A percentile compares a stretch with the other conserved stretches of the same genome.
phyloP scores from a whole-genome alignment of 2,329 filamentous ascomycete species.

The Talaromyces rugulosus region DNA sequence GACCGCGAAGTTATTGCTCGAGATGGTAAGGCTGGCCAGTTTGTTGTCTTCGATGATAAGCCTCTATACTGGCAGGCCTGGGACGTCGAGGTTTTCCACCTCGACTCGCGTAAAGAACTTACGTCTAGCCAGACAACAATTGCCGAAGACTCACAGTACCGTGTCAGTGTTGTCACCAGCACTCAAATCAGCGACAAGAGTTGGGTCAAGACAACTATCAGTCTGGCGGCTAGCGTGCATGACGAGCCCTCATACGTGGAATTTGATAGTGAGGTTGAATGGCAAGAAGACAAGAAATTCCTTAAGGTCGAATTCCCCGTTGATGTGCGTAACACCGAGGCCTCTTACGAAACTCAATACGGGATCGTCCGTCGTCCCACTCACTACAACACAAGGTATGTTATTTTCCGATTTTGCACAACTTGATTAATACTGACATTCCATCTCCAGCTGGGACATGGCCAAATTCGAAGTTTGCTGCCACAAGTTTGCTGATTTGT shows the following conservation, averaged over 20 bases:
- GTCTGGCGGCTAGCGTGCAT: conserved; percentile 64
- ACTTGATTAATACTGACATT: not conserved
- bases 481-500: conserved; percentile 89
- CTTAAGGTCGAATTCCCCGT: conserved; percentile 98
- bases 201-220: conserved; percentile 81
- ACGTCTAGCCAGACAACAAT: conserved; percentile 65
- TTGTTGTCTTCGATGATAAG: conserved; percentile 95
- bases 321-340: conserved; percentile 83
- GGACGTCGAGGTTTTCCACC: conserved; percentile 96
- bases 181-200: conserved; percentile 85
- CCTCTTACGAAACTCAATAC: conserved; percentile 92
- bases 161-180: conserved; percentile 76
- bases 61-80: conserved; percentile 96
- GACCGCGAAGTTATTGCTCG: conserved; percentile 73
- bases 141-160: conserved; percentile 65
- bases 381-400: conserved; percentile 87
- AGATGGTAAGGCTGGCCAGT: conserved; percentile 75
- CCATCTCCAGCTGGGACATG: conserved; percentile 71
- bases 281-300: conserved; percentile 96
- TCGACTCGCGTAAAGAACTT: conserved; percentile 79
- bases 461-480: conserved; percentile 96
- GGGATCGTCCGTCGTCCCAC: conserved; percentile 85
- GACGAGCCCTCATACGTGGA: conserved; percentile 68
- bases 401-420: not conserved
- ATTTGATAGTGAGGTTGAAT: conserved; percentile 83